Base-by-base conservation (phyloP, 2,329 filamentous ascomycete species). In the Nannizzia gypsea region DNA sequence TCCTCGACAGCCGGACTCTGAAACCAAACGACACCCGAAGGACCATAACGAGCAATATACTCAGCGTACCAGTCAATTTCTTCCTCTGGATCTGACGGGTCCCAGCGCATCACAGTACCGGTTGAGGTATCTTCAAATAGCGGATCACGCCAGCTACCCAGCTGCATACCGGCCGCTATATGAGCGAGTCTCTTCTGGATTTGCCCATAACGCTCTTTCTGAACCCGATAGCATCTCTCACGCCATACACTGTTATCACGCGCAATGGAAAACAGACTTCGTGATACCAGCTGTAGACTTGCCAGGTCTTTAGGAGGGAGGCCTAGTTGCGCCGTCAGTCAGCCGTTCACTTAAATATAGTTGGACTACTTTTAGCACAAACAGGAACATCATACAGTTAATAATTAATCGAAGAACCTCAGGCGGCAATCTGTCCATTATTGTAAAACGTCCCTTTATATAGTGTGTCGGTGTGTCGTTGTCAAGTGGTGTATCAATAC, bases 1-100 rank as follows among this genome's bases (percentile, higher is more conserved):
- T 42, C 70, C 61, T 28, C 67, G 15, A 17, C 24, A 9, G 65
- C 31, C 61, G 86, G 84, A 59, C 82, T 79, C 68, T 90, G 81
- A 46, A 95, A 78, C 91, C 91, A 96, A 66, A 81, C 86, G 58
- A 90, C 77, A 13, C 80, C 80, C n/a, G 90, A 79, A 0, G 86
- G 84, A 0, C 84, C 90, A 72, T 91, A 81, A 36, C 91, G 81
- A 58, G 91, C 89, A 63, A 95, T 86, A 68, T 90, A 96, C 72
- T 96, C 91, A 59, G 88, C 82, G 71, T 95, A 96, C 87, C 90
- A 96, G 56, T 88, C 84, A 20, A 91, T 79, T 44, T 77, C 78
- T 73, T 96, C 90, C 3, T 74, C 76, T 0, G 84, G 82, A 64
- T 87, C 90, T 0, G 83, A 83, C 0, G 89, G 89, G 66, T 96